Base-by-base conservation (phyloP, 441 rosid species). In the Bocquillonia castaneifolia region DNA sequence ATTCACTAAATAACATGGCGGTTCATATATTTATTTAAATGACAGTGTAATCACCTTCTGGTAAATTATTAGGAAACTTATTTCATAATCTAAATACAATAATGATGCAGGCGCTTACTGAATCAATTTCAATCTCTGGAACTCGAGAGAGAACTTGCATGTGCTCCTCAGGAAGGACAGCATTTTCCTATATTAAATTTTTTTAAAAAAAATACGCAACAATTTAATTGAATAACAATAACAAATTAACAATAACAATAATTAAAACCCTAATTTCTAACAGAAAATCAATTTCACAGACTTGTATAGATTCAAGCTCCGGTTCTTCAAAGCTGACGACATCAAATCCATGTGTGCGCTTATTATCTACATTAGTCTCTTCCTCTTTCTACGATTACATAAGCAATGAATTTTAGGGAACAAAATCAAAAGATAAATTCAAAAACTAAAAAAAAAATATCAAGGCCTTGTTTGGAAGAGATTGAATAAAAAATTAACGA, bases 291-390 rank as follows among this genome's bases (percentile, higher is more conserved):
- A 17, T n/a, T 28, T 40, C 34, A 36, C 13, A 17, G 34, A 36
- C 18, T 63, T 68, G 29, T 48, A 77, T 81, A 28, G 54, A 59
- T 65, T 74, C 80, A 65, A 81, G 70, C 86, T 87, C 91, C 0
- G 89, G 98, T 28, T 81, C 79, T 78, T 94, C 97, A 28, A 90
- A 83, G 42, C 72, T 76, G 53, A 88, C 70, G 59, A 74, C 56
- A 50, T 78, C 81, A 54, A 71, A 28, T 59, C 67, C 69, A 17
- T 58, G 55, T 39, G 34, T 28, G 26, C 62, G 69, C 75, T 82
- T 79, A 26, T 78, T 79, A 74, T 73, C 80, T 45, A 34, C 56
- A 29, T 37, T 62, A 59, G 52, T 62, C 69, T 72, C 77, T 18
- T 74, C 59, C 48, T 72, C 77, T 53, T 79, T 78, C 96, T 87